Percentiles rank a stretch among this genome's conserved stretches.
phyloP scores from a whole-genome alignment of 148 eudicot genomes.

The Tetragonia tetragonoides region DNA sequence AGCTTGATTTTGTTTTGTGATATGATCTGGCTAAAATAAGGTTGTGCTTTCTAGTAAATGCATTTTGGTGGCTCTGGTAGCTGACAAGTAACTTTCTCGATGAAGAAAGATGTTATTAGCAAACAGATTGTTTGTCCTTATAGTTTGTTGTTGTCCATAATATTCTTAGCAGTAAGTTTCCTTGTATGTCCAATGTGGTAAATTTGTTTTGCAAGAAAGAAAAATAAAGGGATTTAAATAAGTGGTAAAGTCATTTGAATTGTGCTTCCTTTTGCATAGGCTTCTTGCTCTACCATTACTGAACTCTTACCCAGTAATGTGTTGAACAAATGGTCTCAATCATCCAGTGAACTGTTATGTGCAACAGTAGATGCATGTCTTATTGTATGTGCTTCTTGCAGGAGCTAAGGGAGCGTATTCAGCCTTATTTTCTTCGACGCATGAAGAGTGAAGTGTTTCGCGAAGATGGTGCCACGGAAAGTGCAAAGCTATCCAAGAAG shows the following conservation, averaged over 20 bases:
- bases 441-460: constrained; percentile 82
- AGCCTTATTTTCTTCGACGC: constrained; percentile 92
- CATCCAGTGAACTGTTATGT: neutral
- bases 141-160: neutral
- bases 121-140: neutral
- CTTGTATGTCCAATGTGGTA: neutral
- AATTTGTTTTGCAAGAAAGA: neutral
- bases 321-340: neutral
- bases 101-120: neutral
- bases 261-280: neutral
- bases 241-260: neutral
- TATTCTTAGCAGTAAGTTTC: neutral
- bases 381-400: constrained; percentile 23
- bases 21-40: neutral
- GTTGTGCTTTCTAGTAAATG: neutral
- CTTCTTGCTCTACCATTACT: neutral
- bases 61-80: neutral
- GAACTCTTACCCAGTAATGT: neutral
- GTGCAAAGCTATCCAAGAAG: constrained; percentile 70
- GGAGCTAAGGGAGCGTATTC: constrained; percentile 84
- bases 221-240: neutral
- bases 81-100: neutral
- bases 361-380: constrained; percentile 4
- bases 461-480: constrained; percentile 41
- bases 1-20: neutral